Evolutionary conservation across 768 basidiomycete species (phyloP).

Genomic region (Russula foetens): DNA sequence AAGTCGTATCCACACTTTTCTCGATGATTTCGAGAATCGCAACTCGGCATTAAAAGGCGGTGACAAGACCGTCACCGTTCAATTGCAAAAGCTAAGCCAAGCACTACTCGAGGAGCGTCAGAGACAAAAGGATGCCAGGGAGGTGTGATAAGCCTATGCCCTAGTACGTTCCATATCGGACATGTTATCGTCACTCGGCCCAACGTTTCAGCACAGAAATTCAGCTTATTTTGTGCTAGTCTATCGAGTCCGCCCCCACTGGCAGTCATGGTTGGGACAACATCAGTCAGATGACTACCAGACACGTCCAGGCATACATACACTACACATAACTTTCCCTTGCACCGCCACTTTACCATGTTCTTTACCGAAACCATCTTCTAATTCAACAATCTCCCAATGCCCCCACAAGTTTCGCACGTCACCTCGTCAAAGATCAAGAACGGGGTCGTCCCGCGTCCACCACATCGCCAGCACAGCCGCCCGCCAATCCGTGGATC

Average conservation of each 20-base stretch:
- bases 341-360: neutral
- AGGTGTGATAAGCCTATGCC: neutral
- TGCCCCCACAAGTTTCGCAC: constrained; percentile 55
- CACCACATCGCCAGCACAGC: constrained; percentile 58
- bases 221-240: neutral
- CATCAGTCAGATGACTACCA: too few relatives aligned
- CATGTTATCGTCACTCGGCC: neutral
- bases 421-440: constrained; percentile 45
- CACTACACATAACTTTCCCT: neutral
- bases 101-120: constrained; percentile 28
- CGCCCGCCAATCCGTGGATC: constrained; percentile 64
- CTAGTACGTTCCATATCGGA: neutral
- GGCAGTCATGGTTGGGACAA: too few relatives aligned
- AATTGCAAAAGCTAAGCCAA: constrained; percentile 29
- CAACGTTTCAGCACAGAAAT: neutral
- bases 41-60: constrained; percentile 26
- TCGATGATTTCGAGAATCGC: constrained; percentile 28
- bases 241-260: too few relatives aligned
- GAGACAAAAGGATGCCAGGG: neutral
- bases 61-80: constrained; percentile 30
- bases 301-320: neutral
- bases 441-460: constrained; percentile 43
- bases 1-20: constrained; percentile 24
- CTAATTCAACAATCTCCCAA: constrained; percentile 38
- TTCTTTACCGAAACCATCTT: neutral